phyloP scores from a whole-genome alignment of 164 flowering plant species.

The Piper betle region DNA sequence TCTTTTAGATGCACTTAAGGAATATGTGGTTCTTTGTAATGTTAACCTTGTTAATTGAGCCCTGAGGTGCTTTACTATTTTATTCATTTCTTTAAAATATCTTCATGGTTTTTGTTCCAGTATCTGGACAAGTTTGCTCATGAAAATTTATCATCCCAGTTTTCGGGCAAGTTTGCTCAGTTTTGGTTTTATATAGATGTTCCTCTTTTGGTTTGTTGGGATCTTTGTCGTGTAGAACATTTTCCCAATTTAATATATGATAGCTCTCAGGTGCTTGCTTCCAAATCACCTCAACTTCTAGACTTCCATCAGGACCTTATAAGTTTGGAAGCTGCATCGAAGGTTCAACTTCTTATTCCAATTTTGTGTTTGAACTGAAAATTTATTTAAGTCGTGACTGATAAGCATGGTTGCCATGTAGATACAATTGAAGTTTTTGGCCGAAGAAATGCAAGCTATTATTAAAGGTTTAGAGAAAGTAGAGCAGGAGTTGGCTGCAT shows the following conservation, averaged over 20 bases:
- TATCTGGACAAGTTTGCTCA: no score
- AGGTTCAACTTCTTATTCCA: constrained; percentile 27
- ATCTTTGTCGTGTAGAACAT: no score
- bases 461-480: constrained; percentile 91
- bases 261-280: constrained; percentile 45
- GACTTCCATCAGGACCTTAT: constrained; percentile 56
- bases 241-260: no score
- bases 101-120: no score
- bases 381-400: neutral
- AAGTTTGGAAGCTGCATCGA: constrained; percentile 65
- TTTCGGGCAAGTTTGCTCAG: no score
- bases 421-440: constrained; percentile 95
- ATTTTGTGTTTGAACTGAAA: neutral
- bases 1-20: neutral
- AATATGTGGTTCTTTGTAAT: neutral
- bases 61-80: no score
- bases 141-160: no score
- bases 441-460: constrained; percentile 99
- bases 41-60: no score
- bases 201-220: no score
- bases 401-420: constrained; percentile 16
- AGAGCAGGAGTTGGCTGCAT: constrained; percentile 70
- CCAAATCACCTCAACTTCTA: constrained; percentile 51
- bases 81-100: no score
- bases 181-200: no score